Base-by-base conservation (phyloP, 306 rosid genomes). In the Hippophae tibetana region DNA sequence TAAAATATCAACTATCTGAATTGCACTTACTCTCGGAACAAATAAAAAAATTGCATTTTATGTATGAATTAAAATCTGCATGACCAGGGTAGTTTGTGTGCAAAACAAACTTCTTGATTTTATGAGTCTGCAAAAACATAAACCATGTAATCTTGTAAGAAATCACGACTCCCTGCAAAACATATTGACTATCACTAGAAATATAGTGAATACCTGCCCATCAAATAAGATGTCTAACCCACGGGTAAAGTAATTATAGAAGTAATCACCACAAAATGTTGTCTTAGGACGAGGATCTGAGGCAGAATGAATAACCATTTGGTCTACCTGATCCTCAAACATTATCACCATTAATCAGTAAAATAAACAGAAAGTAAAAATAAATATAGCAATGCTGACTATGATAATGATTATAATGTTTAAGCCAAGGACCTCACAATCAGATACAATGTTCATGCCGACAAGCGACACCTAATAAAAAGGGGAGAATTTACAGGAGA, bases 231-330 rank as follows among this genome's bases (percentile, higher is more conserved):
- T 88, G 76, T 93, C 99, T 67, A 93, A 67, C 58, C 99, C 99
- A 66, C 99, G 97, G 61, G 84, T 82, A 73, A 88, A 93, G 74
- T 93, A 93, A 62, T 93, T 93, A 72, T 93, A 93, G 58, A 93
- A 93, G 75, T 93, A 93, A 77, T 93, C 99, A 38, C 95, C 99
- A 62, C 99, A 93, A 14, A 88, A 76, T 13, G 99, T 93, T 68
- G 97, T 88, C 11, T 90, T 79, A 2, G 97, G 99, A 62, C 90
- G 94, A 31, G 82, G 82, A 69, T 93, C 99, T 10, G 82, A 82
- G 47, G 85, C 97, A 69, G 99, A 88, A 73, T 93, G 99, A 77
- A 93, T 93, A 58, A 89, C 97, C 99, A 93, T 93, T 79, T 86
- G 99, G 71, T 93, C 99, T 9, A 93, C 99, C 99, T 93, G 74